Conservation (phyloP, 306 rosid species). For the Lathyrus tuberosus region DNA sequence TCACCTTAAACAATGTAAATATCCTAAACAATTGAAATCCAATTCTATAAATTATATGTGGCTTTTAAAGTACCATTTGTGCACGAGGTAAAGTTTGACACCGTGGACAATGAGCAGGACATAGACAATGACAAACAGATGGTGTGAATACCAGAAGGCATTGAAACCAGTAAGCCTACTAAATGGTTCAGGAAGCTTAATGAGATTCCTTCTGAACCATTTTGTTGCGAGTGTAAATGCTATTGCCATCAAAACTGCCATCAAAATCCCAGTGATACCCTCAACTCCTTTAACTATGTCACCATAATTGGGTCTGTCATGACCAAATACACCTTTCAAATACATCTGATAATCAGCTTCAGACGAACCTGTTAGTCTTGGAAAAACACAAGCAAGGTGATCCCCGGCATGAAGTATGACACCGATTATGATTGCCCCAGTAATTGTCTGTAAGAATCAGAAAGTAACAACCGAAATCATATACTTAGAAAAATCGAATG, state of each 20-base stretch:
- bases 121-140: slow-evolving; percentile 89
- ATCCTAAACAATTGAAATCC: slow-evolving; percentile 18
- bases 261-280: slow-evolving; percentile 87
- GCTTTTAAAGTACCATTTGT: slow-evolving; percentile 74
- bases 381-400: slow-evolving; percentile 97
- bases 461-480: slow-evolving; percentile 17
- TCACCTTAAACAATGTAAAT: too few species aligned
- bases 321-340: slow-evolving; percentile 65
- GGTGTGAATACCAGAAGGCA: slow-evolving; percentile 99
- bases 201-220: slow-evolving; percentile 86
- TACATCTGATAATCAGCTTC: slow-evolving; percentile 34
- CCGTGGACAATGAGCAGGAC: slow-evolving; percentile 86
- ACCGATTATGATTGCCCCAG: slow-evolving; percentile 88
- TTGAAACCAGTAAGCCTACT: slow-evolving; percentile 91
- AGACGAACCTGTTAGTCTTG: slow-evolving; percentile 53
- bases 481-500: too few species aligned
- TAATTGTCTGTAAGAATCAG: slow-evolving; percentile 61
- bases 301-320: slow-evolving; percentile 60
- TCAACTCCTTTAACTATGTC: too few species aligned
- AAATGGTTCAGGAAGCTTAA: slow-evolving; percentile 92
- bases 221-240: too few species aligned
- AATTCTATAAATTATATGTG: slow-evolving; percentile 49
- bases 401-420: slow-evolving; percentile 84
- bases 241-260: slow-evolving; percentile 75
- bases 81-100: slow-evolving; percentile 65